Evolutionary conservation across 148 eudicot species (phyloP).

Genomic region (Rhododendron henanense): DNA sequence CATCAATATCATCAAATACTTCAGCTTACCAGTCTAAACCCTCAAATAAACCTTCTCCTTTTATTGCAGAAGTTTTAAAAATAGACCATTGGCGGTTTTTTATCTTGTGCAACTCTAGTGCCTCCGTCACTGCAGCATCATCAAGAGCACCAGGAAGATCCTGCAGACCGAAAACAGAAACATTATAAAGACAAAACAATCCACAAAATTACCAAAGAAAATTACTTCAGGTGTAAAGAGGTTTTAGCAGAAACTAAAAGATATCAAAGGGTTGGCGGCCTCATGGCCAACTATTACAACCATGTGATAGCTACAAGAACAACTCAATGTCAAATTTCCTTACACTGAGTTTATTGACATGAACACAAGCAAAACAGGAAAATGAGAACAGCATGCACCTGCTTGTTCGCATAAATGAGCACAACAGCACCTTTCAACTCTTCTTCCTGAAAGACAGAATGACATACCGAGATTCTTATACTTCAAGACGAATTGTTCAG

Average conservation of each 20-base stretch:
- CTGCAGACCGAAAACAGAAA: slow-evolving; percentile 27
- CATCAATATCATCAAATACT: not conserved
- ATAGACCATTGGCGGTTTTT: slow-evolving; percentile 95
- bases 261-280: not conserved
- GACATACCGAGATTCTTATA: not conserved
- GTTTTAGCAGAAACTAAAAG: slow-evolving; percentile 6
- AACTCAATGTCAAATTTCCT: not conserved
- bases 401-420: slow-evolving; percentile 91
- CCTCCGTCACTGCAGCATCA: slow-evolving; percentile 91
- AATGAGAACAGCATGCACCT: slow-evolving; percentile 40
- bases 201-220: not conserved
- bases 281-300: not conserved
- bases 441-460: slow-evolving; percentile 65
- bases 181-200: not conserved
- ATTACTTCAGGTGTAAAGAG: not conserved
- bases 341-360: not conserved
- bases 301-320: not conserved
- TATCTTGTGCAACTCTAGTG: slow-evolving; percentile 92
- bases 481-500: not conserved
- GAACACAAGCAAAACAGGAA: not conserved
- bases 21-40: slow-evolving; percentile 87
- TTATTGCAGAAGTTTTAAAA: slow-evolving; percentile 91
- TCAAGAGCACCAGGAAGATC: slow-evolving; percentile 99
- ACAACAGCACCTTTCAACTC: slow-evolving; percentile 95
- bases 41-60: slow-evolving; percentile 97